phyloP scores from a whole-genome alignment of 2,329 filamentous ascomycete species.

The Epichloe aotearoae region DNA sequence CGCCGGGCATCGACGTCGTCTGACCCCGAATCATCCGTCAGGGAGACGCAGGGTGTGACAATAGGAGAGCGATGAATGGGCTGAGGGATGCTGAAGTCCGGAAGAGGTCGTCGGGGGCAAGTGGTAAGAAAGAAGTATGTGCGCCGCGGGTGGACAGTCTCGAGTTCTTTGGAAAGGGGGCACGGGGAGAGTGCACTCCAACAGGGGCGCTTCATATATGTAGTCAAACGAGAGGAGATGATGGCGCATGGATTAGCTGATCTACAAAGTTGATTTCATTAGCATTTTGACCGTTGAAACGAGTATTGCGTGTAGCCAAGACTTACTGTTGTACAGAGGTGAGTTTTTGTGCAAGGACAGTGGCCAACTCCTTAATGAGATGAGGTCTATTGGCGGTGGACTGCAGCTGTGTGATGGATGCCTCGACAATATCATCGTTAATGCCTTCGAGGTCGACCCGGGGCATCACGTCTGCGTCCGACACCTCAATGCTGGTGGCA shows the following conservation, averaged over 20 bases:
- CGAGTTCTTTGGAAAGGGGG: slow-evolving; percentile 83
- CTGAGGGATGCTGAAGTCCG: slow-evolving; percentile 27
- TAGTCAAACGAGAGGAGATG: slow-evolving; percentile 80
- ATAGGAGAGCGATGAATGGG: slow-evolving; percentile 30
- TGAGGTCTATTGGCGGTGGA: slow-evolving; percentile 86
- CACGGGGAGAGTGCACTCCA: slow-evolving; percentile 71
- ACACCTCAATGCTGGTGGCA: slow-evolving; percentile 16
- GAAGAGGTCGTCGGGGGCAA: slow-evolving; percentile 70
- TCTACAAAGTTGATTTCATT: slow-evolving; percentile 32
- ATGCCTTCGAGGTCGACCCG: slow-evolving; percentile 60
- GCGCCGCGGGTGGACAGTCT: slow-evolving; percentile 82
- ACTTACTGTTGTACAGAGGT: slow-evolving; percentile 85
- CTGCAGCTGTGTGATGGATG: slow-evolving; percentile 76
- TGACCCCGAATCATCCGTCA: slow-evolving; percentile 35
- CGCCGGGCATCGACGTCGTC: slow-evolving; percentile 61
- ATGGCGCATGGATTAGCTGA: slow-evolving; percentile 93
- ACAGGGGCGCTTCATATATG: slow-evolving; percentile 75
- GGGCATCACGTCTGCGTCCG: slow-evolving; percentile 12
- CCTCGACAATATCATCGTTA: slow-evolving; percentile 90
- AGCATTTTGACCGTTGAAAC: too few relatives aligned
- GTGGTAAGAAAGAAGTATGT: slow-evolving; percentile 95
- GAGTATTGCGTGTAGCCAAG: not conserved
- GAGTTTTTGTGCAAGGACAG: slow-evolving; percentile 61
- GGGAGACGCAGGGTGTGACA: slow-evolving; percentile 72
- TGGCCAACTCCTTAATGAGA: slow-evolving; percentile 84